Percentiles rank a stretch among this genome's conserved stretches.
Conservation (phyloP, 2,329 filamentous ascomycete genomes). For the Penicillium capsulatum region DNA sequence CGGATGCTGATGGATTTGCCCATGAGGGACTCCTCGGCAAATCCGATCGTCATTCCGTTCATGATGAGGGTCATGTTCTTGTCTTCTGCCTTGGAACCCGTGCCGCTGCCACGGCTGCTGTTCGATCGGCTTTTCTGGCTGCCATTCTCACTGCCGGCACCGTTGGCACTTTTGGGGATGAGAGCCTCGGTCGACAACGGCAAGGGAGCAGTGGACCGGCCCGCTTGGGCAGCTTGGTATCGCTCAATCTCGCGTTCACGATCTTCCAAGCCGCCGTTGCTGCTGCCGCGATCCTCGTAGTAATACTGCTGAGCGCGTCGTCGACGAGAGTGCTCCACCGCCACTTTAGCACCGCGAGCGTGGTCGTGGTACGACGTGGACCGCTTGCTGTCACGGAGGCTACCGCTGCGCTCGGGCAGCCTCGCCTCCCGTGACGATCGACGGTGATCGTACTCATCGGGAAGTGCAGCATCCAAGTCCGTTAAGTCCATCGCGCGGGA, state of each 20-base stretch:
- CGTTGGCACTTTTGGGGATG: conserved; percentile 29
- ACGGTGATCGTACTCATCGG: conserved; percentile 28
- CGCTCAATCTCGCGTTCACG: conserved; percentile 37
- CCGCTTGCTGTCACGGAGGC: conserved; percentile 27
- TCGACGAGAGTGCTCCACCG: conserved; percentile 34
- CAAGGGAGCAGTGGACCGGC: conserved; percentile 20
- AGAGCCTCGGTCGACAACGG: conserved; percentile 37
- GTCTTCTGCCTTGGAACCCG: conserved; percentile 33
- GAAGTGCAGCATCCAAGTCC: conserved; percentile 32
- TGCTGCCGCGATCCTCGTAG: conserved; percentile 20
- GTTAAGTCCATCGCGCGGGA: conserved; percentile 34
- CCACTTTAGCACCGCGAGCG: conserved; percentile 29
- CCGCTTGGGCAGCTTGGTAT: conserved; percentile 37
- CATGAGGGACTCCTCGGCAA: conserved; percentile 34
- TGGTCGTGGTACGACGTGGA: conserved; percentile 33
- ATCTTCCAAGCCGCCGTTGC: conserved; percentile 32
- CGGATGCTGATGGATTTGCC: conserved; percentile 40
- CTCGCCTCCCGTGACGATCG: conserved; percentile 30
- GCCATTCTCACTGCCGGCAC: conserved; percentile 37
- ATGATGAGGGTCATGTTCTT: conserved; percentile 39
- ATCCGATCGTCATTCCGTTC: conserved; percentile 40
- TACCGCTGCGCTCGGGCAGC: conserved; percentile 34
- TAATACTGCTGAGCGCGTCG: conserved; percentile 30
- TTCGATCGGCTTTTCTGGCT: conserved; percentile 41
- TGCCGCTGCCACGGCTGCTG: conserved; percentile 40